Conservation (phyloP, 768 basidiomycete genomes). For the Epithele typhae region DNA sequence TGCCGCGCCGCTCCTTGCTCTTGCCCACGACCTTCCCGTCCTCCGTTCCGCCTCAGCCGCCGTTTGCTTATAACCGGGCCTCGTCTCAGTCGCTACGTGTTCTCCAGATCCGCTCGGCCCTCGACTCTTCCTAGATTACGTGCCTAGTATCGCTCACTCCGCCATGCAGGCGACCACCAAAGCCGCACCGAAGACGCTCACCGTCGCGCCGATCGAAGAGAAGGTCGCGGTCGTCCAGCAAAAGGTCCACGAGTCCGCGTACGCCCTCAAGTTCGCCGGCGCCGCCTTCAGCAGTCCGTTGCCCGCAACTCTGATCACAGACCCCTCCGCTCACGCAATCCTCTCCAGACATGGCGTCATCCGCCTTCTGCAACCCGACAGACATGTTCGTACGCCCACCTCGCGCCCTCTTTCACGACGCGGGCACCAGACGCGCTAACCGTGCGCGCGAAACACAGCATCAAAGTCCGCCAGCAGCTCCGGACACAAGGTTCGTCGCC, state of each 20-base stretch:
- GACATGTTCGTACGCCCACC: conserved; percentile 27
- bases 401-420: too few species aligned
- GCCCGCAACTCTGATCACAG: too few species aligned
- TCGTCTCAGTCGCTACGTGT: background rate
- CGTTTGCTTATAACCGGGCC: background rate
- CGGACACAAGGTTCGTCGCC: conserved; percentile 24
- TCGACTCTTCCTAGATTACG: too few species aligned
- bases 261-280: conserved; percentile 26
- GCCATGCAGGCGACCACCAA: background rate
- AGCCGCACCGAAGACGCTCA: conserved; percentile 8
- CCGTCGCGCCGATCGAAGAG: conserved; percentile 19
- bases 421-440: background rate
- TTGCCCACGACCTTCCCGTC: background rate
- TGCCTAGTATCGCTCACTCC: too few species aligned
- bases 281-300: conserved; percentile 28
- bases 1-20: background rate
- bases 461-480: conserved; percentile 32
- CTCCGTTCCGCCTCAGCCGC: background rate
- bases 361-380: conserved; percentile 31
- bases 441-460: background rate
- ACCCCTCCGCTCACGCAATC: background rate
- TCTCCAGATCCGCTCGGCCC: background rate
- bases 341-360: conserved; percentile 30
- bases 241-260: conserved; percentile 16
- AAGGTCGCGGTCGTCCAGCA: conserved; percentile 17